Conservation (phyloP, 2,329 filamentous ascomycete genomes). For the Raffaelea deltoideospora region DNA sequence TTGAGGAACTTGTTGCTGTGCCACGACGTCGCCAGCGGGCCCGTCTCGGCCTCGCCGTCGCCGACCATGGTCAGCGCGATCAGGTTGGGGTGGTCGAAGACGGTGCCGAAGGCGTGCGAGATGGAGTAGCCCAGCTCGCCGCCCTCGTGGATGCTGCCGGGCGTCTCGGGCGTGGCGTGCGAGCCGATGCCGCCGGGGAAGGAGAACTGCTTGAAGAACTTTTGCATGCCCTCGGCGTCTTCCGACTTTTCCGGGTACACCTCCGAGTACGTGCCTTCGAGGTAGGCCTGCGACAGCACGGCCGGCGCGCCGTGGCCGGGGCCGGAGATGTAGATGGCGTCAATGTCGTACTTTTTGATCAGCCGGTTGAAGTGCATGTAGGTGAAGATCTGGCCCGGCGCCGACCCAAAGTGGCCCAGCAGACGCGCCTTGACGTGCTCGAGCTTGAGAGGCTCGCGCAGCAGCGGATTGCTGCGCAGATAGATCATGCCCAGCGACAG, state of each 20-base stretch:
- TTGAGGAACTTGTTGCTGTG: constrained; percentile 74
- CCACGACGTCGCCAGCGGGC: constrained; percentile 65
- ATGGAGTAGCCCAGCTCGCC: constrained; percentile 72
- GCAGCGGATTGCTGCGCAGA: constrained; percentile 56
- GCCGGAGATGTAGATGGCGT: constrained; percentile 59
- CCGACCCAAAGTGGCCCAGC: constrained; percentile 65
- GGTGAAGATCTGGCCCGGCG: constrained; percentile 67
- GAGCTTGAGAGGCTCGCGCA: constrained; percentile 50
- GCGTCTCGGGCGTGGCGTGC: constrained; percentile 66
- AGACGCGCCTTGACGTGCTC: constrained; percentile 61
- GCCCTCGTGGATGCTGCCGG: constrained; percentile 63
- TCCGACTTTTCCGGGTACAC: constrained; percentile 62
- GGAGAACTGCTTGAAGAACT: constrained; percentile 72
- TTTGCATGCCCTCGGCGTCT: constrained; percentile 51
- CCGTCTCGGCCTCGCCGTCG: constrained; percentile 70
- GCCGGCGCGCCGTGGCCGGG: constrained; percentile 67
- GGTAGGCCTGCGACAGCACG: constrained; percentile 59
- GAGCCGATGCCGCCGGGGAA: constrained; percentile 68
- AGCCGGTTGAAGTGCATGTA: constrained; percentile 72
- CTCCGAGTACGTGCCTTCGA: constrained; percentile 65
- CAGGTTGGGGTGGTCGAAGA: constrained; percentile 60
- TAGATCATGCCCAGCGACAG: constrained; percentile 71
- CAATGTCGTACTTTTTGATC: constrained; percentile 65
- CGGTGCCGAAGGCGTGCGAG: constrained; percentile 62
- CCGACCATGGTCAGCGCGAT: constrained; percentile 68